Conservation (phyloP, 1,284 basidiomycete genomes). For the Agroathelia rolfsii region DNA sequence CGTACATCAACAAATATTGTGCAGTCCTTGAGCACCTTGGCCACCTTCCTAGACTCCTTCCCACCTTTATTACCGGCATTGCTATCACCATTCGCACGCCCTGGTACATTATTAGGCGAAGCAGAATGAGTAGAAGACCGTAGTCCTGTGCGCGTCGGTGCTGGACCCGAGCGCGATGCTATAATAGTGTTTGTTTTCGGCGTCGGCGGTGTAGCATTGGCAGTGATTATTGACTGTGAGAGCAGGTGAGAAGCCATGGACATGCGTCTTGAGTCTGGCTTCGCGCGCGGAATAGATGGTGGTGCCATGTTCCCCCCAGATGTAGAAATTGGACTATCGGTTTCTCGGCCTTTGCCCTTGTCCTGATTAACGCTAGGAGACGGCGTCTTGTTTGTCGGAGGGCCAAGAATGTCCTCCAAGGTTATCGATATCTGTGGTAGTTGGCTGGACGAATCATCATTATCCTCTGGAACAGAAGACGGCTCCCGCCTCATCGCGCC, state of each 20-base stretch:
- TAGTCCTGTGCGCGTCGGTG: constrained; percentile 20
- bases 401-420: constrained; percentile 1
- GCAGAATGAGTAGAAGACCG: constrained; percentile 30
- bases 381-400: constrained; percentile 5
- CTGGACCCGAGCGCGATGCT: constrained; percentile 26
- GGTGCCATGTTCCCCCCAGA: constrained; percentile 11
- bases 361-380: constrained; percentile 15
- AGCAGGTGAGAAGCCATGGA: constrained; percentile 50
- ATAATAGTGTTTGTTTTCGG: constrained; percentile 32
- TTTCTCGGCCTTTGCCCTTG: neutral
- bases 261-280: constrained; percentile 33
- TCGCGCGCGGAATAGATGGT: constrained; percentile 10
- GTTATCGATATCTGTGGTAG: neutral
- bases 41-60: constrained; percentile 15
- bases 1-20: constrained; percentile 84
- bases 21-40: constrained; percentile 60
- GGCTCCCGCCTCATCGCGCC: constrained; percentile 5
- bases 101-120: constrained; percentile 25
- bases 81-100: constrained; percentile 14
- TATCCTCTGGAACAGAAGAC: neutral
- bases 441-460: constrained; percentile 4
- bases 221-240: constrained; percentile 40
- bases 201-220: constrained; percentile 32
- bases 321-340: constrained; percentile 18
- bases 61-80: constrained; percentile 17